These are phyloP conservation scores for Apiospora sp. DNA, from an alignment of 2,329 filamentous ascomycete genomes.

Conservation along the genomic window DNA sequence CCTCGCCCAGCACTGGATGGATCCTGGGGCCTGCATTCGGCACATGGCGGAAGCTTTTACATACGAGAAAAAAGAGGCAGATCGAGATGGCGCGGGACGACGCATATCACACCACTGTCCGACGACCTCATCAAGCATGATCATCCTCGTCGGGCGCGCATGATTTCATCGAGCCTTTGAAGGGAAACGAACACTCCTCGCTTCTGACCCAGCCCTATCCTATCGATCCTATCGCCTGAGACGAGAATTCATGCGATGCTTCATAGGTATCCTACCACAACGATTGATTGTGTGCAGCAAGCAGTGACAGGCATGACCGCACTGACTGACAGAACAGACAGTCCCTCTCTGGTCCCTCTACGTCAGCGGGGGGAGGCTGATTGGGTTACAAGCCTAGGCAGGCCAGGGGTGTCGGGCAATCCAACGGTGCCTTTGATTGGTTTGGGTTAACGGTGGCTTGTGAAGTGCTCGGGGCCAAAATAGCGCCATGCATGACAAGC, in stretches of 20 bases:
- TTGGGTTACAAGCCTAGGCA: not conserved
- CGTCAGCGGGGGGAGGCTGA: constrained; percentile 13
- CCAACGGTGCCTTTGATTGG: not conserved
- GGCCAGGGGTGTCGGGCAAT: not conserved
- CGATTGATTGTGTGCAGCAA: not conserved
- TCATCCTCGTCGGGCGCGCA: not conserved
- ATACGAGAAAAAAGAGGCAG: constrained; percentile 1
- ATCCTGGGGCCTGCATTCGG: constrained; percentile 18
- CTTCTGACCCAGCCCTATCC: not conserved
- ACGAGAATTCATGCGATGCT: not conserved
- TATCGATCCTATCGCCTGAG: not conserved
- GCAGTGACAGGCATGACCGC: not conserved
- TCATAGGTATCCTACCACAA: too few relatives aligned
- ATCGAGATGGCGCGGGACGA: constrained; percentile 19
- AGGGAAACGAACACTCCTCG: not conserved
- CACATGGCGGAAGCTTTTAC: constrained; percentile 4
- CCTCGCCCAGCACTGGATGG: not conserved
- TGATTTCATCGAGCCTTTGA: not conserved
- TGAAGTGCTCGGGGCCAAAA: not conserved
- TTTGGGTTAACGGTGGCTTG: not conserved
- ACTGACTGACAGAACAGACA: not conserved
- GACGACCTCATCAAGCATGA: constrained; percentile 9
- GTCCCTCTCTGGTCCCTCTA: not conserved
- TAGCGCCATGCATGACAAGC: not conserved
- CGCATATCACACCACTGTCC: constrained; percentile 1